Base-by-base conservation (phyloP, 768 basidiomycete species). In the Auricularia heimuer region DNA sequence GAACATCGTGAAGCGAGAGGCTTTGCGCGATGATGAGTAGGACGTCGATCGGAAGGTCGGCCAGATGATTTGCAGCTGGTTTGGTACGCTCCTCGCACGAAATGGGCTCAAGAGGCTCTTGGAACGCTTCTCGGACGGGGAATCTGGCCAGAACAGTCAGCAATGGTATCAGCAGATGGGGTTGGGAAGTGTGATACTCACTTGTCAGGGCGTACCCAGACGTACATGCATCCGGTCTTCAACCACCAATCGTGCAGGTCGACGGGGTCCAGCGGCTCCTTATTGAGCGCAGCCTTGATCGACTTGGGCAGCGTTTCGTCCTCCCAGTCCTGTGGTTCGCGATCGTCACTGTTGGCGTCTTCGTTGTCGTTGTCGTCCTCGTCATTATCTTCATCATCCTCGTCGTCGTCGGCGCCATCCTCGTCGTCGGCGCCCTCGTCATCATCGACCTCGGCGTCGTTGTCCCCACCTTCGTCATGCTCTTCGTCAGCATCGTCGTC, bases 31-130 rank as follows among this genome's bases (percentile, higher is more conserved):
- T 82, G 76, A 86, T 85, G 64, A 89, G 80, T 54, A 90, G 72
- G 21, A 89, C 77, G 76, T 90, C 88, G 73, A 88, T 88, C 0
- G 88, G 88, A 21, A 90, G 77, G 3, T 76, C 77, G 66, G 73
- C 72, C 62, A 81, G 71, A 12, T 75, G 74, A 18, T 18, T 6
- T 51, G 47, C 47, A 18, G 47, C 4, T 8, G 21, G 18, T 16
- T 16, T 6, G 18, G 47, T 12, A 18, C 47, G 47, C 14, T 10
- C 2, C 47, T 16, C 6, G 21, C 47, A 51, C 6, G 11, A 6
- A 1, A 51, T 8, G 10, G 18, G 47, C 10, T 51, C 6, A 8
- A 51, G 18, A 21, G 18, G 18, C 18, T 51, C 47, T 6, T 16
- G 6, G 10, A 51, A 51, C 4, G 47, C 47, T 4, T 10, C 18